phyloP scores from a whole-genome alignment of 2,329 filamentous ascomycete species.

The Bipolaris oryzae region DNA sequence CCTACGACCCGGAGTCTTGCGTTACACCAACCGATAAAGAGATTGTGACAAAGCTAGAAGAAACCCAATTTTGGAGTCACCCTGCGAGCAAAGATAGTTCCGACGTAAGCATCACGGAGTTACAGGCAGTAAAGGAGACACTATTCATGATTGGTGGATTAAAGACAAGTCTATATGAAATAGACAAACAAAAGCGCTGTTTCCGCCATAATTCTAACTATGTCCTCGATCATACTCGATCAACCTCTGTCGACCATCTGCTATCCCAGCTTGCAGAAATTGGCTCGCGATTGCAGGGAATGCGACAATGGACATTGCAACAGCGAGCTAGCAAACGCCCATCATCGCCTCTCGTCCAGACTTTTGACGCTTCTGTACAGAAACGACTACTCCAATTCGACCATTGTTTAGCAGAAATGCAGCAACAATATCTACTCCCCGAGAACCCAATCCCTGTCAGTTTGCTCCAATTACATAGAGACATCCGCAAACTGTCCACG shows the following conservation, averaged over 20 bases:
- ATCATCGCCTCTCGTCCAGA: slow-evolving; percentile 62
- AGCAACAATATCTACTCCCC: slow-evolving; percentile 65
- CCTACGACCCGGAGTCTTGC: slow-evolving; percentile 40
- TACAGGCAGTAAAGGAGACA: slow-evolving; percentile 75
- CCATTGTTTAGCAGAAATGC: slow-evolving; percentile 61
- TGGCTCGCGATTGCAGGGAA: slow-evolving; percentile 54
- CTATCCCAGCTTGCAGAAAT: slow-evolving; percentile 55
- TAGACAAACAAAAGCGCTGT: slow-evolving; percentile 39
- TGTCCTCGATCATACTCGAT: slow-evolving; percentile 48
- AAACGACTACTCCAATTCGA: slow-evolving; percentile 66
- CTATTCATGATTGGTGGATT: slow-evolving; percentile 86
- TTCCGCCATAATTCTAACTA: slow-evolving; percentile 48
- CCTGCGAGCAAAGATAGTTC: slow-evolving; percentile 12
- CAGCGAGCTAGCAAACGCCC: slow-evolving; percentile 32
- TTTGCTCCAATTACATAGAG: slow-evolving; percentile 65
- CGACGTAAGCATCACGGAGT: slow-evolving; percentile 64
- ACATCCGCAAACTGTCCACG: slow-evolving; percentile 60
- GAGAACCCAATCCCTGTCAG: slow-evolving; percentile 66
- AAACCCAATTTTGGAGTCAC: slow-evolving; percentile 57
- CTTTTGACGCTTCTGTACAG: slow-evolving; percentile 69
- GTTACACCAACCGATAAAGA: slow-evolving; percentile 37
- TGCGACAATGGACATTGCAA: slow-evolving; percentile 56
- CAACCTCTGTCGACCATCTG: slow-evolving; percentile 44
- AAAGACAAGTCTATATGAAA: slow-evolving; percentile 71
- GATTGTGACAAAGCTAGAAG: slow-evolving; percentile 48